Percentiles rank a stretch among this genome's conserved stretches.
These are phyloP conservation scores for Aspergillus sp. DNA, from an alignment of 2,329 filamentous ascomycete genomes.

Conservation along the genomic window DNA sequence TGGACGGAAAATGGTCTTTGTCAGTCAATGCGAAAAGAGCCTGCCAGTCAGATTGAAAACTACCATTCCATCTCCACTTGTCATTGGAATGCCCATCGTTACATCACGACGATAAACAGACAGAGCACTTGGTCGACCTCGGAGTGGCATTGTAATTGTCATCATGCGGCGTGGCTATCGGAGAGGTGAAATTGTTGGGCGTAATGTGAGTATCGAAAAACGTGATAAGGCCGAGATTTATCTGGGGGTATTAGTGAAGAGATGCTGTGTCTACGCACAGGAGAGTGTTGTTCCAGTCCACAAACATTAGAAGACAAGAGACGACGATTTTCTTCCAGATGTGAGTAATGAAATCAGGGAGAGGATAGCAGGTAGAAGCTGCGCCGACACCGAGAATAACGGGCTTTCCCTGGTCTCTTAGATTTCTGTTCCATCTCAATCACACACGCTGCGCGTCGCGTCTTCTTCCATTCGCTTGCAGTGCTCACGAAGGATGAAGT, in stretches of 20 bases:
- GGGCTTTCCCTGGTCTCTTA: slow-evolving; percentile 32
- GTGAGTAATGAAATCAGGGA: not conserved
- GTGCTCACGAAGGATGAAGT: slow-evolving; percentile 33
- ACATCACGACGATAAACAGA: slow-evolving; percentile 26
- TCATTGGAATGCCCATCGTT: slow-evolving; percentile 40
- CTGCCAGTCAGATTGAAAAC: slow-evolving; percentile 43
- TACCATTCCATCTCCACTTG: slow-evolving; percentile 34
- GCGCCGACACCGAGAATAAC: not conserved
- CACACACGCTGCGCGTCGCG: slow-evolving; percentile 30
- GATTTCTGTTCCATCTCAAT: slow-evolving; percentile 50
- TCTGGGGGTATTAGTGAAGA: not conserved
- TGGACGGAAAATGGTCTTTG: too few relatives aligned
- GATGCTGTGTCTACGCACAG: not conserved
- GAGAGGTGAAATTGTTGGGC: not conserved
- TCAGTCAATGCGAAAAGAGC: not conserved
- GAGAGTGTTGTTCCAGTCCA: not conserved
- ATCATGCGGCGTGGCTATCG: slow-evolving; percentile 23
- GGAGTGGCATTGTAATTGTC: slow-evolving; percentile 26
- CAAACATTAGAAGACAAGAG: not conserved
- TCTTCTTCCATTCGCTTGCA: slow-evolving; percentile 36
- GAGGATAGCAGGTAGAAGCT: not conserved
- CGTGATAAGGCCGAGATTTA: not conserved
- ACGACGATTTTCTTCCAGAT: not conserved
- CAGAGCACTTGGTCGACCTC: slow-evolving; percentile 27
- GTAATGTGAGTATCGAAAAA: not conserved